Evolutionary conservation across 176 grass and related monocot genomes (phyloP).

Genomic region (Neostapfia colusana): DNA sequence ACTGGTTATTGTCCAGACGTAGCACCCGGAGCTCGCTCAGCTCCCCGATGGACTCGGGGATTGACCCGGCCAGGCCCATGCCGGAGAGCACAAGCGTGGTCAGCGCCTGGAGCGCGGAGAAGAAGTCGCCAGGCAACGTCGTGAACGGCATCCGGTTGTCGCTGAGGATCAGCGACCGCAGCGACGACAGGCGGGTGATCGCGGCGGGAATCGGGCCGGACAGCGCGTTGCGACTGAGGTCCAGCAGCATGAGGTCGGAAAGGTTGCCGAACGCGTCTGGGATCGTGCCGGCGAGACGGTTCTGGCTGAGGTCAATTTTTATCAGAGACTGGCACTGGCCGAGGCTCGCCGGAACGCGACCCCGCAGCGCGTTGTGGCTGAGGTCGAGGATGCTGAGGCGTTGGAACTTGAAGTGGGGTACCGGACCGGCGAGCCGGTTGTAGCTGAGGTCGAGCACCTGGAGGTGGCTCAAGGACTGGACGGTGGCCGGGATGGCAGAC

Average conservation of each 20-base stretch:
- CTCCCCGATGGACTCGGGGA: slow-evolving; percentile 57
- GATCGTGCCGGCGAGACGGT: slow-evolving; percentile 57
- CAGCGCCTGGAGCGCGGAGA: slow-evolving; percentile 53
- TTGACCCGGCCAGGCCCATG: slow-evolving; percentile 59
- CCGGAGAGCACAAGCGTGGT: slow-evolving; percentile 72
- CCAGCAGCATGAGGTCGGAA: slow-evolving; percentile 58
- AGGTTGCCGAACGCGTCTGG: slow-evolving; percentile 57
- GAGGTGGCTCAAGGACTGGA: slow-evolving; percentile 52
- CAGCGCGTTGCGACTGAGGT: slow-evolving; percentile 75
- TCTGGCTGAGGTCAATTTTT: slow-evolving; percentile 82
- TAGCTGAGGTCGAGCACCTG: slow-evolving; percentile 82
- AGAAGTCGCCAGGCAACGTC: slow-evolving; percentile 47
- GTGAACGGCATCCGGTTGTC: slow-evolving; percentile 62
- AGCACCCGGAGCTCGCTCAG: slow-evolving; percentile 57
- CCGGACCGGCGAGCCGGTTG: slow-evolving; percentile 57
- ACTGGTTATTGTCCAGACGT: slow-evolving; percentile 68
- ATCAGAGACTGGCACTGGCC: slow-evolving; percentile 62
- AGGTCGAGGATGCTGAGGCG: slow-evolving; percentile 76
- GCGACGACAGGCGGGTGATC: slow-evolving; percentile 44
- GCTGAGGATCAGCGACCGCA: slow-evolving; percentile 75
- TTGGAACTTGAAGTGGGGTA: slow-evolving; percentile 45
- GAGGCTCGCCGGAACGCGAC: slow-evolving; percentile 52
- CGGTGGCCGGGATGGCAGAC: slow-evolving; percentile 46
- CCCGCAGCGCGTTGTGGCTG: slow-evolving; percentile 76
- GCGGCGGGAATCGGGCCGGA: too few relatives aligned